Conservation (phyloP, 768 basidiomycete species). For the Leccinum incarnatum region DNA sequence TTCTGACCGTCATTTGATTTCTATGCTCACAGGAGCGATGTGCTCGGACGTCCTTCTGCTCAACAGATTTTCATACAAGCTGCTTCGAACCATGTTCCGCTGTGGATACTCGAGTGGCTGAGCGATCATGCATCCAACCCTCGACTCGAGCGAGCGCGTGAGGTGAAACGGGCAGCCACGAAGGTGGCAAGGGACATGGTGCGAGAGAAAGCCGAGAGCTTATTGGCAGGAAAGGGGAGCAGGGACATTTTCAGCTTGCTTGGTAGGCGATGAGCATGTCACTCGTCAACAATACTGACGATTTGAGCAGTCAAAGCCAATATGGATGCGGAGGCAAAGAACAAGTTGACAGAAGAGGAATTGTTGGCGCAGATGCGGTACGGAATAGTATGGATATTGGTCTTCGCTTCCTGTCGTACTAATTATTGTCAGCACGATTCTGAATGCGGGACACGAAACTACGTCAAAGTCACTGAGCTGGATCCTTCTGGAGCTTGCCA, state of each 20-base stretch:
- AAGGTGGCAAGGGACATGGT: constrained; percentile 16
- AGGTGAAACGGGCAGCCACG: not conserved
- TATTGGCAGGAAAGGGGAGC: constrained; percentile 14
- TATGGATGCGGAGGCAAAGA: constrained; percentile 25
- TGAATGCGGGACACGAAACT: constrained; percentile 58
- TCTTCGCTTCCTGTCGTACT: not conserved
- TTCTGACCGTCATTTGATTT: not conserved
- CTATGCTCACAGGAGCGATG: constrained; percentile 11
- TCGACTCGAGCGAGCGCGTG: constrained; percentile 18
- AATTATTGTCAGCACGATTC: constrained; percentile 35
- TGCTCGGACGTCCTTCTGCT: constrained; percentile 17
- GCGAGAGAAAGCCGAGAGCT: constrained; percentile 11
- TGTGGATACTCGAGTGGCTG: constrained; percentile 32
- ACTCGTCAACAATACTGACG: not conserved
- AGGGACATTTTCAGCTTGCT: constrained; percentile 34
- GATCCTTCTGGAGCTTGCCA: constrained; percentile 61
- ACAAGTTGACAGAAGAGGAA: constrained; percentile 21
- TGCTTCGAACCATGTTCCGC: constrained; percentile 13
- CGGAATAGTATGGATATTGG: not conserved
- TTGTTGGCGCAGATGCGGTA: constrained; percentile 20
- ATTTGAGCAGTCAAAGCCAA: constrained; percentile 25
- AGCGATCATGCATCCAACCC: constrained; percentile 25
- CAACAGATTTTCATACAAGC: constrained; percentile 14
- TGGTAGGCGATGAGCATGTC: constrained; percentile 25
- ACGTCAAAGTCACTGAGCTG: constrained; percentile 58